These are phyloP conservation scores for Lasiodiplodia gonubiensis DNA, from an alignment of 2,329 filamentous ascomycete genomes.

Conservation along the genomic window DNA sequence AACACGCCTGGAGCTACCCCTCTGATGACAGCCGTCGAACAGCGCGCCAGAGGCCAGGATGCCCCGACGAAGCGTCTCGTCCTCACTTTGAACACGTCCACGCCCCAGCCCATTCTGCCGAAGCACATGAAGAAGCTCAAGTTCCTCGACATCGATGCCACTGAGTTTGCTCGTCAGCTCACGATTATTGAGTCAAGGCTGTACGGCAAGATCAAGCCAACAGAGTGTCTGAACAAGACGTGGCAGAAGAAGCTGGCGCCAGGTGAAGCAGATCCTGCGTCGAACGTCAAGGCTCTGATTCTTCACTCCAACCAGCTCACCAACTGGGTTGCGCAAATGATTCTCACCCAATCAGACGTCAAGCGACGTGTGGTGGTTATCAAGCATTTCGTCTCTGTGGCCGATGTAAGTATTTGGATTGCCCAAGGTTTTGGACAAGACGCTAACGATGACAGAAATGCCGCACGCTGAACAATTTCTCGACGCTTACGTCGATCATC, in stretches of 20 bases:
- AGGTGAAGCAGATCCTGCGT: constrained; percentile 81
- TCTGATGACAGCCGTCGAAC: constrained; percentile 85
- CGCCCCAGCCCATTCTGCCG: constrained; percentile 87
- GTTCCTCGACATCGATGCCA: constrained; percentile 94
- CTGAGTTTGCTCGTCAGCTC: constrained; percentile 95
- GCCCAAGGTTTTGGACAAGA: not conserved
- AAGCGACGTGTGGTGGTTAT: constrained; percentile 97
- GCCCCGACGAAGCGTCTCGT: constrained; percentile 84
- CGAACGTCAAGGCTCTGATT: constrained; percentile 95
- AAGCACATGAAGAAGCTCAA: constrained; percentile 99
- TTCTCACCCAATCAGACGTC: constrained; percentile 89
- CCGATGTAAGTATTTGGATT: constrained; percentile 71
- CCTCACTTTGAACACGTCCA: constrained; percentile 80
- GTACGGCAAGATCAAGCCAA: constrained; percentile 94
- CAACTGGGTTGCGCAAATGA: constrained; percentile 99
- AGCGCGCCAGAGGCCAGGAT: constrained; percentile 86
- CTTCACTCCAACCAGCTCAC: constrained; percentile 98
- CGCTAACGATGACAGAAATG: constrained; percentile 73
- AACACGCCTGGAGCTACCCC: constrained; percentile 88
- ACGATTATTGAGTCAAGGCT: constrained; percentile 95
- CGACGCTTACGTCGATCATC: constrained; percentile 95
- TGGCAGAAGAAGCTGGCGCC: constrained; percentile 95
- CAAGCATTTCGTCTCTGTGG: constrained; percentile 96
- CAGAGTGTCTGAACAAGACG: constrained; percentile 96
- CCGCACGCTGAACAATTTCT: constrained; percentile 91